Base-by-base conservation (phyloP, 108 stramenopile genomes). In the Seminavis robusta region DNA sequence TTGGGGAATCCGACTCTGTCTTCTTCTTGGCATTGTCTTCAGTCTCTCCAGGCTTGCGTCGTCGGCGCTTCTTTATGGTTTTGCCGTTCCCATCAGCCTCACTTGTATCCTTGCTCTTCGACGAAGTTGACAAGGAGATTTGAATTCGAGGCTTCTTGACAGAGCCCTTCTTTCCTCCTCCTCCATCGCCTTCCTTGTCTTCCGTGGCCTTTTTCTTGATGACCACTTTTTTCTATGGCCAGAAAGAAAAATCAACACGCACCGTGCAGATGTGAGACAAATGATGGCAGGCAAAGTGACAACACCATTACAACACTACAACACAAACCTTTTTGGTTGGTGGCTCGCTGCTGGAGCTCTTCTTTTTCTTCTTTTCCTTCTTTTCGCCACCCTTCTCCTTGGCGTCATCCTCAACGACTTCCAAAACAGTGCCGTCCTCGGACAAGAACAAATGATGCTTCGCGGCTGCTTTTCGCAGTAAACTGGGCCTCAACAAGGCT, bases 341-440 rank as follows among this genome's bases (percentile, higher is more conserved):
- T n/a, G n/a, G n/a, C n/a, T n/a, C n/a, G n/a, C n/a, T n/a, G 60
- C 63, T 54, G 36, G 65, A 37, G 33, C 45, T 65, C 60, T 39
- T 52, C 32, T 52, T 48, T 34, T 56, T 47, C 56, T 69, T 65
- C 41, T 69, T 68, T n/a, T 47, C 59, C n/a, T 30, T 20, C 33
- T 26, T 39, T 33, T 61, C 37, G 19, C 5, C n/a, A n/a, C n/a
- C n/a, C 24, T 20, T 47, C 55, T 42, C 74, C 66, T 37, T 65
- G 28, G 39, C 51, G 19, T 62, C 67, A 50, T 87, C 84, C 31
- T 80, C 76, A 31, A 74, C 34, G 13, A 93, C 72, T 24, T 88
- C 79, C 40, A 94, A 61, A 13, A 89, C 80, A 21, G 73, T 66
- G 7, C 88, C 88, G 66, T 88, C 88, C 53, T 90, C 88, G 8